Base-by-base conservation (phyloP, 2,329 filamentous ascomycete species). In the Trichoderma endophyticum region DNA sequence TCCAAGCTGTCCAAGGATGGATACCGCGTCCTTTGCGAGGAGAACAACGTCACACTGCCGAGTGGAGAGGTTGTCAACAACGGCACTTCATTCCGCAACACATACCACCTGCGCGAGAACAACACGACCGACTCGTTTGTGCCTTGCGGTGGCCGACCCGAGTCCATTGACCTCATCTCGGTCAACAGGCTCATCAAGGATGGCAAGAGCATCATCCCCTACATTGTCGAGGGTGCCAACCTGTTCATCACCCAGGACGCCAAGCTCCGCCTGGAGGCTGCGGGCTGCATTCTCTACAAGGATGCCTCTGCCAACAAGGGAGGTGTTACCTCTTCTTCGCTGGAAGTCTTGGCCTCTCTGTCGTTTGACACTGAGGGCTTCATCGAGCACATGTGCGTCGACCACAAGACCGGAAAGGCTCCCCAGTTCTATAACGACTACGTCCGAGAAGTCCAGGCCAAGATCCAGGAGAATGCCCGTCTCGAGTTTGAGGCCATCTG, bases 251-350 rank as follows among this genome's bases (percentile, higher is more conserved):
- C 96, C 0, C 96, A 99, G 83, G 96, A 99, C 78, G 95, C 95
- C 77, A 98, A 98, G 86, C 88, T 98, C 70, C 93, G 94, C 28
- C 90, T 99, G 15, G 96, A 99, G 84, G 92, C 94, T 77, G 95
- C 95, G n/a, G 96, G 96, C 73, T 97, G 94, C 79, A 90, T 98
- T 77, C 84, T 99, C 54, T 98, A 94, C 91, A 99, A 99, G 85
- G 96, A 99, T 82, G 96, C 96, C 6, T 97, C 94, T 48, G 95
- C 95, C 71, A 99, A 99, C 89, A 99, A 99, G 87, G 96, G 96
- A 75, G 96, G 96, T 81, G 96, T 99, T 60, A 99, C 96, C 0
- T 98, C 94, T 1, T 98, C 96, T 0, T 98, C 96, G 1, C 90
- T 98, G 36, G 96, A 99, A 79, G 96, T 99, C 6, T 89, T 99